Conservation (phyloP, 2,329 filamentous ascomycete genomes). For the Laburnicola sp. region DNA sequence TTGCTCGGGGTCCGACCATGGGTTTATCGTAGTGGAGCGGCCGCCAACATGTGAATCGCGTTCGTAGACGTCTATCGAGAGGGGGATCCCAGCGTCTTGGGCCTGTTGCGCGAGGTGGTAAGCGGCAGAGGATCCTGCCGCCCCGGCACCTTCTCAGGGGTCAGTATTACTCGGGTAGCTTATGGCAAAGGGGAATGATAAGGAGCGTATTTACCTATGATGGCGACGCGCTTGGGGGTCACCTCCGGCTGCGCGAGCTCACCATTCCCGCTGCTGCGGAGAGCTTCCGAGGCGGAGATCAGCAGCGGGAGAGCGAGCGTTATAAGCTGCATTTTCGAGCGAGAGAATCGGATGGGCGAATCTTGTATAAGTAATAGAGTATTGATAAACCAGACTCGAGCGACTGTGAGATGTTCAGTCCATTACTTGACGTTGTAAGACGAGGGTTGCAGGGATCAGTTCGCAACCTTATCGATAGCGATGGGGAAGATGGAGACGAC, state of each 20-base stretch:
- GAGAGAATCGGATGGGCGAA: not conserved
- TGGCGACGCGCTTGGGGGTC: constrained; percentile 39
- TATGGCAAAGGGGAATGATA: not conserved
- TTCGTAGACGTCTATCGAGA: constrained; percentile 90
- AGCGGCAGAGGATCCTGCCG: constrained; percentile 83
- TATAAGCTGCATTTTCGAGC: constrained; percentile 8
- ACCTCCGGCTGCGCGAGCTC: constrained; percentile 7
- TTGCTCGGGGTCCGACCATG: constrained; percentile 66
- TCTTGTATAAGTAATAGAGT: not conserved
- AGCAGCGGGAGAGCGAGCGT: constrained; percentile 14
- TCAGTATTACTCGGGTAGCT: constrained; percentile 12
- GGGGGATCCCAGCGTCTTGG: constrained; percentile 57
- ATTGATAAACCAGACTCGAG: not conserved
- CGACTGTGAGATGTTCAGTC: not conserved
- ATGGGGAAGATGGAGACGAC: not conserved
- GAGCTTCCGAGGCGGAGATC: constrained; percentile 24
- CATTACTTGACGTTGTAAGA: not conserved
- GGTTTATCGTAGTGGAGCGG: constrained; percentile 80
- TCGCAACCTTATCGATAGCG: constrained; percentile 6
- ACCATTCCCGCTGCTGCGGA: constrained; percentile 17
- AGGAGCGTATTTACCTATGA: constrained; percentile 36
- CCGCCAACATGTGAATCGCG: constrained; percentile 77
- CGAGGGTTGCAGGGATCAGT: constrained; percentile 4
- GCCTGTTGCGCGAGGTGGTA: constrained; percentile 79
- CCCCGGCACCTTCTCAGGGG: constrained; percentile 72